Conservation (phyloP, 1,284 basidiomycete genomes). For the Cutaneotrichosporon mucoides region DNA sequence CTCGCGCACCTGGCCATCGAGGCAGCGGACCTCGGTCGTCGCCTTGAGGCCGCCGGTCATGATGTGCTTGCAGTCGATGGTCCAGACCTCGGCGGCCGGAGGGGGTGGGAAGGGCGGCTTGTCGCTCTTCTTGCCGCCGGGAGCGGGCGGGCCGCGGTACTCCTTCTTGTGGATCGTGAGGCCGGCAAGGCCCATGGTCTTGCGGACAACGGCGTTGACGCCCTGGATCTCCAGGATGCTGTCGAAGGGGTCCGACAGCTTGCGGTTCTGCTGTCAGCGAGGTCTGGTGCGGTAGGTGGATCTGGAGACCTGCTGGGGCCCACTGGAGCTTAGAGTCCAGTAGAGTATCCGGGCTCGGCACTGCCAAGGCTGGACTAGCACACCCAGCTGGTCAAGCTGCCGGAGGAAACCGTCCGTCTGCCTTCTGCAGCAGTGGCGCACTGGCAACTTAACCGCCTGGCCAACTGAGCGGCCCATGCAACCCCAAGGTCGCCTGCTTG, state of each 20-base stretch:
- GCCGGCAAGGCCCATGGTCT: slow-evolving; percentile 2
- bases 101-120: not conserved
- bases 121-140: slow-evolving; percentile 2
- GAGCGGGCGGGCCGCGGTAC: not conserved
- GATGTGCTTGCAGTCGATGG: slow-evolving; percentile 7
- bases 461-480: too few species aligned
- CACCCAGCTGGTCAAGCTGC: too few species aligned
- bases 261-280: slow-evolving; percentile 8
- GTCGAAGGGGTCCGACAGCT: slow-evolving; percentile 7
- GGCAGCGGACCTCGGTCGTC: slow-evolving; percentile 7
- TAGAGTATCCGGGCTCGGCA: too few species aligned
- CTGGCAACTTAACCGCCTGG: too few species aligned
- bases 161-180: slow-evolving; percentile 6
- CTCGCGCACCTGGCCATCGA: slow-evolving; percentile 5
- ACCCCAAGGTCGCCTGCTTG: too few species aligned
- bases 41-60: slow-evolving; percentile 10
- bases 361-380: too few species aligned
- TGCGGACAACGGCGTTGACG: slow-evolving; percentile 7
- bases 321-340: too few species aligned
- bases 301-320: too few species aligned
- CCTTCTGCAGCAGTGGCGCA: too few species aligned
- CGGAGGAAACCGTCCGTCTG: too few species aligned
- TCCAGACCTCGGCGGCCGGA: not conserved
- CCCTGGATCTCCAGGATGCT: slow-evolving; percentile 11
- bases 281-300: not conserved